Evolutionary conservation across 495 filamentous ascomycete species (phyloP).

Genomic region (Physcia stellaris): DNA sequence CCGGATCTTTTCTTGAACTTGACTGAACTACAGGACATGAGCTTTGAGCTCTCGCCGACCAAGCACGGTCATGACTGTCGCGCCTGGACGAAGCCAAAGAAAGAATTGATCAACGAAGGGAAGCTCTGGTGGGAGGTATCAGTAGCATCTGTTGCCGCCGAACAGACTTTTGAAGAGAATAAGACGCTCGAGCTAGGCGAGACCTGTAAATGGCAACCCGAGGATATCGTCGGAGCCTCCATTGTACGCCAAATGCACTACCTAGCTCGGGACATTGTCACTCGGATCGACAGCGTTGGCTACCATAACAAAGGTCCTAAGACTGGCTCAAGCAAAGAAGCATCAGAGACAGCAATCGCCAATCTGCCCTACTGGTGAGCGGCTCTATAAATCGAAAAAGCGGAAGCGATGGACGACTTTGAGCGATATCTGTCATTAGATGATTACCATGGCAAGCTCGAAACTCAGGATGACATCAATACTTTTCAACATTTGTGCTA

Average conservation of each 20-base stretch:
- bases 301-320: constrained; percentile 17
- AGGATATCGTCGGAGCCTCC: constrained; percentile 19
- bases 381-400: too few relatives aligned
- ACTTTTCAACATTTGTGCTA: too few relatives aligned
- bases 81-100: constrained; percentile 13
- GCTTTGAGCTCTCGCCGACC: constrained; percentile 7
- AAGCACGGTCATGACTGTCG: constrained; percentile 10
- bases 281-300: constrained; percentile 26
- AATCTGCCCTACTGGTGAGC: neutral
- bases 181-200: constrained; percentile 21
- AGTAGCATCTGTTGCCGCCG: constrained; percentile 21
- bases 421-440: too few relatives aligned
- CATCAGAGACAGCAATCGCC: neutral
- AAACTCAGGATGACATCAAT: too few relatives aligned
- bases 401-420: too few relatives aligned
- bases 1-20: constrained; percentile 24
- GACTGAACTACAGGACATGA: constrained; percentile 29
- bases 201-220: constrained; percentile 12
- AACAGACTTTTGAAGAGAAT: constrained; percentile 20
- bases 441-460: too few relatives aligned
- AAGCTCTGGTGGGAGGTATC: constrained; percentile 34
- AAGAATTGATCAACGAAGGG: constrained; percentile 21
- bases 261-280: constrained; percentile 20
- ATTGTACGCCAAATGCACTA: constrained; percentile 20
- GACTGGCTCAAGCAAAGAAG: neutral